Conservation (phyloP, 1,139 yeast genomes). For the Hansenula sp. region DNA sequence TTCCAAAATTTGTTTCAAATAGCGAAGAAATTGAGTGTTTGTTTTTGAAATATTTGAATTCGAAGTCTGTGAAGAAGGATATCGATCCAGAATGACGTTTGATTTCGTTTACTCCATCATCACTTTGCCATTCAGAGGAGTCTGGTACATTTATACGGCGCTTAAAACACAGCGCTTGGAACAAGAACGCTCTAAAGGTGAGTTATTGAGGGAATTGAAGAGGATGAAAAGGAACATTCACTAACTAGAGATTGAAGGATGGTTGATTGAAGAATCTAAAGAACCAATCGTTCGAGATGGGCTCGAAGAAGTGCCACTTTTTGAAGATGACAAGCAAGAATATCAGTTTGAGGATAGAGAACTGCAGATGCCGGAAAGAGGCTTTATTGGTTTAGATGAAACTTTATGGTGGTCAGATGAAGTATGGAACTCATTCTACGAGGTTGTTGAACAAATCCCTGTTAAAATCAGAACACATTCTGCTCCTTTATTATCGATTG, state of each 20-base stretch:
- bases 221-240: neutral
- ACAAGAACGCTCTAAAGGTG: neutral
- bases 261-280: constrained; percentile 3
- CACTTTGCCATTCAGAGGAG: neutral
- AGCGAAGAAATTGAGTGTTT: too few species aligned
- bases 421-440: neutral
- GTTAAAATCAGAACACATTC: neutral
- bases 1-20: neutral
- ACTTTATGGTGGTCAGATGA: neutral
- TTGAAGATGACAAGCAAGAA: too few species aligned
- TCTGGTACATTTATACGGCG: neutral
- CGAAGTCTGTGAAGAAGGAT: neutral
- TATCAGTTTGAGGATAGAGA: neutral
- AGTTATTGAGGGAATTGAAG: neutral
- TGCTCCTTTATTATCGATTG: too few species aligned
- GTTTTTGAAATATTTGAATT: too few species aligned
- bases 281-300: neutral
- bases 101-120: neutral
- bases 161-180: neutral
- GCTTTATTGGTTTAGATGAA: neutral
- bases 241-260: neutral
- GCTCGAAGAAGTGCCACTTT: neutral
- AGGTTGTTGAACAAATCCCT: neutral
- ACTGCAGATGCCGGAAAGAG: neutral
- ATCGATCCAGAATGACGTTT: neutral